Evolutionary conservation across 2,329 filamentous ascomycete species (phyloP), one percentile per base, ranked within the genome.

Genomic region (Botryotinia convoluta): DNA sequence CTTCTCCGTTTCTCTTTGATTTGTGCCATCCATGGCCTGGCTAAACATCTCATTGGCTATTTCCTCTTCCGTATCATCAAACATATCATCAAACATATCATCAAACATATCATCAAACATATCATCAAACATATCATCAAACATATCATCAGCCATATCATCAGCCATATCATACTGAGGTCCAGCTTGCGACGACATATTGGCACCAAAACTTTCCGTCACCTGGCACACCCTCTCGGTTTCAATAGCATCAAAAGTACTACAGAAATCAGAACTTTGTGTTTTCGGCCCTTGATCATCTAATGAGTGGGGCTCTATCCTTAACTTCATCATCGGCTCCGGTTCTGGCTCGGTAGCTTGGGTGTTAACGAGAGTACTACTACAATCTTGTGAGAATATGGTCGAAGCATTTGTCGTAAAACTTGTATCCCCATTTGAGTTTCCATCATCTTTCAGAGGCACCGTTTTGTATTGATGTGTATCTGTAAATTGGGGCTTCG

Each of bases 371-470:
- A 48, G n/a, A 29, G 37, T 60, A 26, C 8, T 57, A n/a, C 22
- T 57, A n/a, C 22, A 48, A 16, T 32, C 18, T 64, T 72, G 60
- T 14, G 77, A 78, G 45, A 79, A 79, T 4, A 73, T 51, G 37
- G 63, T 60, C 1, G 77, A 76, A 3, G 72, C 51, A 59, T 69
- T 59, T 1, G 77, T 78, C 4, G 73, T 71, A 63, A 80, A 79
- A 64, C 76, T 77, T 12, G 74, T 75, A 39, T 74, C 70, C 1
- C 59, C 68, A 32, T 69, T 74, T 32, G 42, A 29, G 32, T 39
- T 51, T 22, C 35, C 69, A 26, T 68, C 20, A 14, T 14, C 32
- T 29, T 61, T 69, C 18, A 29, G 39, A 37, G 45, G 37, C 37
- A 45, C 29, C 37, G 14, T 60, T 37, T 37, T 67, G 3, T 20